Base-by-base conservation (phyloP, 2,329 filamentous ascomycete species). In the Calonectria crousiana region DNA sequence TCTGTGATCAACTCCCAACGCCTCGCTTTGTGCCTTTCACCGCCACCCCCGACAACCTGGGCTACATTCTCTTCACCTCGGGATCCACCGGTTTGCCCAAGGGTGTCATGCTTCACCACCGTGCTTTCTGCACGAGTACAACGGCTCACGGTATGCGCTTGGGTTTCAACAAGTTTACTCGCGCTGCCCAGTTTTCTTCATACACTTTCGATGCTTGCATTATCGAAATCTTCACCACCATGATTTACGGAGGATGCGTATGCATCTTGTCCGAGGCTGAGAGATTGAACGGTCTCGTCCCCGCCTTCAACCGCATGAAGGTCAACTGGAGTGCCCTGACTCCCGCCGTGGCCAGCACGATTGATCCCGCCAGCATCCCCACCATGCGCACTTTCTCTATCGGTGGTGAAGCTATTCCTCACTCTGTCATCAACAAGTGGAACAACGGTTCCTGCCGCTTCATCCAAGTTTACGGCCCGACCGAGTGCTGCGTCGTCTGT, bases 131-230 rank as follows among this genome's bases (percentile, higher is more conserved):
- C 11, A 72, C 76, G 0, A 71, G 71, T 47, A 60, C 53, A 0
- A 44, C 36, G 1, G 52, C 68, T 18, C 74, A 77, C 8, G 71
- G 67, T 11, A 16, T 16, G 14, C 49, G 62, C 1, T 28, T 74
- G 9, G 65, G 41, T 3, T 41, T 77, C 10, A 26, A 23, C 4
- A 34, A 56, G 5, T 14, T 44, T 8, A 66, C 73, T 11, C 65
- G 77, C 1, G 26, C 69, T 18, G 32, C 74, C 1, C 74, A 81
- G 11, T 81, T 80, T 20, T 72, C 80, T 3, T 65, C 76, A 5
- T 77, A 78, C 30, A 73, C 58, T 0, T 82, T 82, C 18, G 80
- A 82, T 56, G 77, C 75, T 5, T 73, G 70, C 10, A 76, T 80
- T 28, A 38, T 74, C 5, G 76, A 81, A 28, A 73, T 77, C 5